A percentile compares a stretch with the other conserved stretches of the same genome.
Evolutionary conservation across 192 early-diverging fungal genomes (phyloP).

Genomic region (Rhizoclosmatium globosum): DNA sequence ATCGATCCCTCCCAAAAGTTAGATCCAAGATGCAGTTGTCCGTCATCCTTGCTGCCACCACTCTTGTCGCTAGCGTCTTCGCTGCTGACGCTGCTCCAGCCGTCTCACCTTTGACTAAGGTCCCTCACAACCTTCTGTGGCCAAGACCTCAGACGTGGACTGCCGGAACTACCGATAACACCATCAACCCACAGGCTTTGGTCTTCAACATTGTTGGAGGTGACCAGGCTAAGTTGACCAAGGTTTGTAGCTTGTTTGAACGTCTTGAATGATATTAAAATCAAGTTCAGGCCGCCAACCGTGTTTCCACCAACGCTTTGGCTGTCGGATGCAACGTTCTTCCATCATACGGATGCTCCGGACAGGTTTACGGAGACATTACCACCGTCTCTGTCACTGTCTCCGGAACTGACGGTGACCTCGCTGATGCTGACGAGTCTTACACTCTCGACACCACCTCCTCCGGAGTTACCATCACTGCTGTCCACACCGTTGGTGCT

Average conservation of each 20-base stretch:
- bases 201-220: neutral
- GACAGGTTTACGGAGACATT: neutral
- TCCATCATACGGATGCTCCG: neutral
- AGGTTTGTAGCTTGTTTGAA: neutral
- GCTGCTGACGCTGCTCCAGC: neutral
- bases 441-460: too few relatives aligned
- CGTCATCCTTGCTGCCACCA: too few relatives aligned
- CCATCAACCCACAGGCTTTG: neutral
- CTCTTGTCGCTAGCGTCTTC: neutral
- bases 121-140: conserved; percentile 21
- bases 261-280: too few relatives aligned
- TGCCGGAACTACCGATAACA: neutral
- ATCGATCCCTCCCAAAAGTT: too few relatives aligned
- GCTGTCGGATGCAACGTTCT: neutral
- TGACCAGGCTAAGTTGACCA: neutral
- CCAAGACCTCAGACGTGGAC: conserved; percentile 3
- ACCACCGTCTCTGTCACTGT: neutral
- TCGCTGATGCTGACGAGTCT: too few relatives aligned
- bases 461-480: too few relatives aligned
- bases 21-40: too few relatives aligned
- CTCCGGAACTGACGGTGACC: neutral
- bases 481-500: too few relatives aligned
- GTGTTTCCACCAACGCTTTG: too few relatives aligned
- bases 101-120: neutral
- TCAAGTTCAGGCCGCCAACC: too few relatives aligned